Conservation (phyloP, 495 filamentous ascomycete species). For the Trichocladium uniseriatum region DNA sequence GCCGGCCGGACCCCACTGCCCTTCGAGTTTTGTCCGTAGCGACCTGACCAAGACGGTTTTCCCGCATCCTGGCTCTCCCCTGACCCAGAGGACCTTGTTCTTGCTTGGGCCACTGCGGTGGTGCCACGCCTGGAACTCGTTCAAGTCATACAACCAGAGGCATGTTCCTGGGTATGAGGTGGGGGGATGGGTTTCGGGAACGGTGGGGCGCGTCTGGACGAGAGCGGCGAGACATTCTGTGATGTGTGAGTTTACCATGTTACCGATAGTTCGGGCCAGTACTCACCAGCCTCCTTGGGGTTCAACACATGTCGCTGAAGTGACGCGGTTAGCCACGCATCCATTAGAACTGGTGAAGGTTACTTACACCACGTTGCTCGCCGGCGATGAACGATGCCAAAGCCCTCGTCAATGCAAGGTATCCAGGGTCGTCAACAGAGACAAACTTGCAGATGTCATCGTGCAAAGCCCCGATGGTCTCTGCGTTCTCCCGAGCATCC, state of each 20-base stretch:
- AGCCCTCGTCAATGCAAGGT: slow-evolving; percentile 15
- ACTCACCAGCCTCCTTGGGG: slow-evolving; percentile 18
- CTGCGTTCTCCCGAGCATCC: slow-evolving; percentile 24
- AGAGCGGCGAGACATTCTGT: slow-evolving; percentile 24
- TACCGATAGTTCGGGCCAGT: too few relatives aligned
- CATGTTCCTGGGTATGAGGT: slow-evolving; percentile 28
- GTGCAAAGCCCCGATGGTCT: slow-evolving; percentile 25
- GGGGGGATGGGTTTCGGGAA: slow-evolving; percentile 15
- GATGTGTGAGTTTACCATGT: background rate
- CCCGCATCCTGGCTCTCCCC: slow-evolving; percentile 26
- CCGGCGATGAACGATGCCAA: slow-evolving; percentile 12
- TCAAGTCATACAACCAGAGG: slow-evolving; percentile 28
- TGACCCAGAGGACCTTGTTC: slow-evolving; percentile 31
- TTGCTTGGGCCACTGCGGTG: slow-evolving; percentile 24
- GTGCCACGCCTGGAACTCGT: slow-evolving; percentile 31
- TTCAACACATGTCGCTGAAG: slow-evolving; percentile 18
- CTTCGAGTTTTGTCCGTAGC: slow-evolving; percentile 20
- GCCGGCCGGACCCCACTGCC: slow-evolving; percentile 25
- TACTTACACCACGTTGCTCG: slow-evolving; percentile 20
- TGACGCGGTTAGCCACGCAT: background rate
- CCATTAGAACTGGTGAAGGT: too few relatives aligned
- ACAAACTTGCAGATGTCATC: slow-evolving; percentile 25
- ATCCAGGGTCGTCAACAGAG: slow-evolving; percentile 23
- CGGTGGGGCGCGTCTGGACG: slow-evolving; percentile 1
- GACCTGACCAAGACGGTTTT: slow-evolving; percentile 28